A percentile compares a stretch with the other conserved stretches of the same genome.
These are phyloP conservation scores for Fomitopsis serialis DNA, from an alignment of 768 basidiomycete species.

Conservation along the genomic window DNA sequence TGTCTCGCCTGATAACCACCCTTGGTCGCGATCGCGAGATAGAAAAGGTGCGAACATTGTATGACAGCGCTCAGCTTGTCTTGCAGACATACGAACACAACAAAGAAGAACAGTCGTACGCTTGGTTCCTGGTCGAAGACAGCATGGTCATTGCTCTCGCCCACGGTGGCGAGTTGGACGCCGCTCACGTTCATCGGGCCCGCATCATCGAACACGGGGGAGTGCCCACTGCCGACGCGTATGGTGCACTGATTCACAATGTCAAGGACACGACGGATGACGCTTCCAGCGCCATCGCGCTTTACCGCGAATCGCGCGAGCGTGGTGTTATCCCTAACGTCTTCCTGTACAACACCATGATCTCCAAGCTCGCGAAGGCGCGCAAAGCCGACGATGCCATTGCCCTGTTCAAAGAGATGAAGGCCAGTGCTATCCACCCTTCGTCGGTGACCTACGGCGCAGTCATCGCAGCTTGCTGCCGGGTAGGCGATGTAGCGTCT, in stretches of 20 bases:
- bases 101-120: slow-evolving; percentile 43
- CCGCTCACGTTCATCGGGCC: slow-evolving; percentile 74
- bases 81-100: slow-evolving; percentile 40
- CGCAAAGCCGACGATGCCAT: slow-evolving; percentile 89
- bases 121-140: slow-evolving; percentile 82
- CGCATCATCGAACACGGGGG: slow-evolving; percentile 75
- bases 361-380: slow-evolving; percentile 92
- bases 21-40: slow-evolving; percentile 61
- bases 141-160: slow-evolving; percentile 85
- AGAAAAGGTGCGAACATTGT: slow-evolving; percentile 58
- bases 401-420: slow-evolving; percentile 86
- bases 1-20: slow-evolving; percentile 61
- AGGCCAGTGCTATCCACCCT: slow-evolving; percentile 51
- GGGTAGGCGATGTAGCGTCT: slow-evolving; percentile 81
- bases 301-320: slow-evolving; percentile 74
- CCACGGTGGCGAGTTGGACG: slow-evolving; percentile 72
- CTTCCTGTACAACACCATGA: slow-evolving; percentile 95
- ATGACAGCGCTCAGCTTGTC: slow-evolving; percentile 60
- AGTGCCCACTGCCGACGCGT: slow-evolving; percentile 83
- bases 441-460: slow-evolving; percentile 93
- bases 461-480: slow-evolving; percentile 87
- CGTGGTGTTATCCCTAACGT: slow-evolving; percentile 72
- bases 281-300: slow-evolving; percentile 75
- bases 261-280: slow-evolving; percentile 97
- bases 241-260: slow-evolving; percentile 82